These are phyloP conservation scores for Babesia ovata DNA, from an alignment of 169 alveolate species.

Conservation along the genomic window DNA sequence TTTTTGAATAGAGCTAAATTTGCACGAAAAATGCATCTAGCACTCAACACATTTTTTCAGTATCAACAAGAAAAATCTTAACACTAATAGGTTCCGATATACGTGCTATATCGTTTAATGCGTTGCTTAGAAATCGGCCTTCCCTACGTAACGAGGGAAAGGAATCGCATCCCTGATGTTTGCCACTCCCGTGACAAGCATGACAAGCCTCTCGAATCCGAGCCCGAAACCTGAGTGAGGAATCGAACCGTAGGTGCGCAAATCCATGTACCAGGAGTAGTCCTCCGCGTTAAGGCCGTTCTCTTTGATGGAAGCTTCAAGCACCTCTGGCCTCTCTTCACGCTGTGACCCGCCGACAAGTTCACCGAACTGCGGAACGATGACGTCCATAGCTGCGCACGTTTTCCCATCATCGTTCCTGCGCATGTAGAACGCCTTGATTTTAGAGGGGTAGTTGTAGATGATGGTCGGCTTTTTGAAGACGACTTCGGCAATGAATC, in stretches of 20 bases:
- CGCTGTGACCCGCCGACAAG: constrained; percentile 98
- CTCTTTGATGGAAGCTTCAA: constrained; percentile 88
- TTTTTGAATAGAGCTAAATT: no score
- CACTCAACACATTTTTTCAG: no score
- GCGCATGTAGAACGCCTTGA: constrained; percentile 95
- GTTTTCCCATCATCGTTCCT: constrained; percentile 92
- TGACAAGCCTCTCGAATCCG: constrained; percentile 96
- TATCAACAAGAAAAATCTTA: no score
- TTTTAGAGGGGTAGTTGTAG: constrained; percentile 97
- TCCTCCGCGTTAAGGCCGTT: constrained; percentile 80
- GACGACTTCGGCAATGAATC: constrained; percentile 93
- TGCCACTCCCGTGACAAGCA: constrained; percentile 98
- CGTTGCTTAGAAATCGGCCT: constrained; percentile 88
- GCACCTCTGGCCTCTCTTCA: constrained; percentile 93
- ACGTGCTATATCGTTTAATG: no score
- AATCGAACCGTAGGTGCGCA: constrained; percentile 94
- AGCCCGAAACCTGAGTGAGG: constrained; percentile 99
- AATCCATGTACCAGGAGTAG: constrained; percentile 91
- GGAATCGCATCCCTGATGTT: constrained; percentile 99
- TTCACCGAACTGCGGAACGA: constrained; percentile 96
- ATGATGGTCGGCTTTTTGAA: constrained; percentile 95
- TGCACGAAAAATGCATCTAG: no score
- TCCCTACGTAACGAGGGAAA: constrained; percentile 97
- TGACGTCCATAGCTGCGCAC: constrained; percentile 97
- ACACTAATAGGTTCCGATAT: no score